phyloP scores from a whole-genome alignment of 164 flowering plant genomes.

The Dillenia turbinata region DNA sequence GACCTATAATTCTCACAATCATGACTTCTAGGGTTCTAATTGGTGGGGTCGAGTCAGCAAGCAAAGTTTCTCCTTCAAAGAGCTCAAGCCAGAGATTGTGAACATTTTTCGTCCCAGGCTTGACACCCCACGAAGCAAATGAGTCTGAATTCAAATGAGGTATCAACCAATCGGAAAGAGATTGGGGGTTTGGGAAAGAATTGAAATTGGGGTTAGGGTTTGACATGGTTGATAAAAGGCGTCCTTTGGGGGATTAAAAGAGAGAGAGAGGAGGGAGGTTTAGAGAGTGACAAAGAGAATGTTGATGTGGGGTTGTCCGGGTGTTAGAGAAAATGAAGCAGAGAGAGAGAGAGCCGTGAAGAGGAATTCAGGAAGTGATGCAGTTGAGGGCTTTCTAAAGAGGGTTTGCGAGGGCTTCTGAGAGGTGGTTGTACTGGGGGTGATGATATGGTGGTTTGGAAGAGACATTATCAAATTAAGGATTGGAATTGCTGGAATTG shows the following conservation, averaged over 20 bases:
- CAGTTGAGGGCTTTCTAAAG: slow-evolving; percentile 11
- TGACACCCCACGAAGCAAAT: slow-evolving; percentile 77
- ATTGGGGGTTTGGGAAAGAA: slow-evolving; percentile 57
- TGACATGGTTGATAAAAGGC: slow-evolving; percentile 31
- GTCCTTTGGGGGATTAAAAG: slow-evolving; percentile 2
- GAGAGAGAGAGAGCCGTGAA: slow-evolving; percentile 50
- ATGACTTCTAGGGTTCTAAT: slow-evolving; percentile 70
- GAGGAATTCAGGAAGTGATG: slow-evolving; percentile 44
- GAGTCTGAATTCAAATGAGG: slow-evolving; percentile 69
- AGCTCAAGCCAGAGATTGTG: slow-evolving; percentile 93
- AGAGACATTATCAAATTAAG: slow-evolving; percentile 9
- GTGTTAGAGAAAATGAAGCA: slow-evolving; percentile 25
- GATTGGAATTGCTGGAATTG: not conserved
- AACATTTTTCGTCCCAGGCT: slow-evolving; percentile 91
- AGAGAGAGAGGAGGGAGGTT: slow-evolving; percentile 9
- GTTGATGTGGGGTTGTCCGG: slow-evolving; percentile 7
- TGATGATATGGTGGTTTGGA: slow-evolving; percentile 9
- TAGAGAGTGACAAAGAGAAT: not conserved
- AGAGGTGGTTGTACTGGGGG: slow-evolving; percentile 13
- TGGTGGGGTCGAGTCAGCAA: slow-evolving; percentile 68
- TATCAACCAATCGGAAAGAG: slow-evolving; percentile 80
- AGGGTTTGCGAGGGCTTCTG: slow-evolving; percentile 13
- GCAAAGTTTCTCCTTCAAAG: slow-evolving; percentile 70
- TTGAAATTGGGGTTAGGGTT: slow-evolving; percentile 7
- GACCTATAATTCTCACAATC: slow-evolving; percentile 40